These are phyloP conservation scores for Metrosideros polymorpha DNA, from an alignment of 441 rosid genomes.

Conservation along the genomic window DNA sequence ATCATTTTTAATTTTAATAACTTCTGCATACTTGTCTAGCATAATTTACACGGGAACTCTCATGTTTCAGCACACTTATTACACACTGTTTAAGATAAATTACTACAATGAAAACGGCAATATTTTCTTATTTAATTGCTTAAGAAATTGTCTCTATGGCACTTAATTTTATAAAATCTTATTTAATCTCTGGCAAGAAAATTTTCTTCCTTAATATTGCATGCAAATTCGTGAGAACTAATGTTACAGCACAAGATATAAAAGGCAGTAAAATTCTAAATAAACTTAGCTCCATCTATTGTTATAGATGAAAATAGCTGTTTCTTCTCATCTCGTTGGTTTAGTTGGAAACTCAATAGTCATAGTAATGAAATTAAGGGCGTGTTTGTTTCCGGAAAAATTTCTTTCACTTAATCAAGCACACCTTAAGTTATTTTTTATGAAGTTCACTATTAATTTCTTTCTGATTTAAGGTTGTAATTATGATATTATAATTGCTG, in stretches of 20 bases:
- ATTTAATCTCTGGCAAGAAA: background rate
- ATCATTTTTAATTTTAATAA: background rate
- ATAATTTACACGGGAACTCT: background rate
- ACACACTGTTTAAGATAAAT: background rate
- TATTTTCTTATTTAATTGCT: background rate
- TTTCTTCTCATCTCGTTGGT: background rate
- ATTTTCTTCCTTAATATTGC: background rate
- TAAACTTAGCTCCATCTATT: background rate
- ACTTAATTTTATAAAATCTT: background rate
- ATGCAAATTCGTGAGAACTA: background rate
- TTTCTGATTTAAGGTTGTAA: too few relatives aligned
- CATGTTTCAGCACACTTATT: background rate
- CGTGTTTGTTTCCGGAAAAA: background rate
- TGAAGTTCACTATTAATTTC: too few relatives aligned
- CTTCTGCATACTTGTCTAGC: background rate
- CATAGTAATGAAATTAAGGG: background rate
- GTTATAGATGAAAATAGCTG: background rate
- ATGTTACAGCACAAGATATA: background rate
- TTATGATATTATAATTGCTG: too few relatives aligned
- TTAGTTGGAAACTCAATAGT: too few relatives aligned
- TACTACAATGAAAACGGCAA: background rate
- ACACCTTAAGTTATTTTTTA: too few relatives aligned
- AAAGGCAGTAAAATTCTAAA: background rate
- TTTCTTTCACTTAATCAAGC: too few relatives aligned
- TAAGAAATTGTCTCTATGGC: background rate